Evolutionary conservation across 78 protist genomes (phyloP), one percentile per base, ranked within the genome.

Genomic region (Diacronema lutheri): DNA sequence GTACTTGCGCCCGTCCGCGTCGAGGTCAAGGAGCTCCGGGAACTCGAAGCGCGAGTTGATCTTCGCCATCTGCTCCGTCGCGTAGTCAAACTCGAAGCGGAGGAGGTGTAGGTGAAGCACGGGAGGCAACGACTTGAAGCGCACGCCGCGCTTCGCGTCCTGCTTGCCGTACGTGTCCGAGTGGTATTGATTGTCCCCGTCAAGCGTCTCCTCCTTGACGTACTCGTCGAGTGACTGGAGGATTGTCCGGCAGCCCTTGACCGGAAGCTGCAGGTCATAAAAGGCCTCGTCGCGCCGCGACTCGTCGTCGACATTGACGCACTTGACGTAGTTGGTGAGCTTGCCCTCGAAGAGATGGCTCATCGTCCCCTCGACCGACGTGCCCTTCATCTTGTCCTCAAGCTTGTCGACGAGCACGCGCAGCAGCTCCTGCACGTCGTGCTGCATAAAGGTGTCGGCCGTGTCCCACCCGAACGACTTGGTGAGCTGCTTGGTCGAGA

Each of bases 351-450:
- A 93, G 50, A 98, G 92, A 33, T 93, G 64, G 50, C 85, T 87
- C 35, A 98, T 88, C 14, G 91, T 86, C 12, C 95, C 97, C 37
- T 96, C 98, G 4, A 88, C 95, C 9, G 41, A 61, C 29, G 99
- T 96, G 38, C 94, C 93, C 83, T 95, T 95, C 97, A 98, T 95
- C 86, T 95, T 95, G 37, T 87, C 93, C 84, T 97, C 98, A 4
- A 98, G 66, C 62, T 94, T 93, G 86, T 97, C 99, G 46, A 91
- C 87, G 20, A 98, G 89, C 62, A 98, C 97, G 5, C 99, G 92
- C 74, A 88, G 93, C 21, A 98, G 90, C 91, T 98, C 99, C 86
- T 91, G 92, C 46, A 98, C 99, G 85, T 98, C 99, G 84, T 97
- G 99, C 92, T 97, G 99, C 85, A 88, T 91, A 81, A 96, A 96